A percentile compares a stretch with the other conserved stretches of the same genome.
These are phyloP conservation scores for Nepenthes gracilis DNA, from an alignment of 148 eudicot species.

Conservation along the genomic window DNA sequence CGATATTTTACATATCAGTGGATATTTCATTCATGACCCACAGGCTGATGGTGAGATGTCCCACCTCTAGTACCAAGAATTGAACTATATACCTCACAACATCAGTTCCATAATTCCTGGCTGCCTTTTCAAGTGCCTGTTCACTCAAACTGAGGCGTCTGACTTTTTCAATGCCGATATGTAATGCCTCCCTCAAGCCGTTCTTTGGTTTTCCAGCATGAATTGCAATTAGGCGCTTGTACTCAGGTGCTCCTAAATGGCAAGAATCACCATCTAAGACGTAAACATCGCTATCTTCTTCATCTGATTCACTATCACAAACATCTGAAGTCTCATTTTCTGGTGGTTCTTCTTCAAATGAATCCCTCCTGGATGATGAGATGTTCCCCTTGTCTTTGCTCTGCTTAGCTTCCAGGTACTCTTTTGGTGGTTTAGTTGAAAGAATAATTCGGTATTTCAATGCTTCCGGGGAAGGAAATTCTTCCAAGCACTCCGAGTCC, in stretches of 20 bases:
- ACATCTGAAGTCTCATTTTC: conserved; percentile 17
- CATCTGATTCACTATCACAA: conserved; percentile 41
- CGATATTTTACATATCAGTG: no score
- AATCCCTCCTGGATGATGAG: conserved; percentile 24
- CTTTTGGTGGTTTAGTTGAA: conserved; percentile 81
- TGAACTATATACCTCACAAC: conserved; percentile 44
- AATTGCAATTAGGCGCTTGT: conserved; percentile 62
- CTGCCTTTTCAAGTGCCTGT: conserved; percentile 62
- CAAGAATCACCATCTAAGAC: conserved; percentile 4
- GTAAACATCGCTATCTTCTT: conserved; percentile 21
- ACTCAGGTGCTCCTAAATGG: conserved; percentile 29
- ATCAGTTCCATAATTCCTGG: conserved; percentile 42
- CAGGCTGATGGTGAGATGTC: no score
- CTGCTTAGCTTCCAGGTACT: conserved; percentile 51
- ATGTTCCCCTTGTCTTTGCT: conserved; percentile 22
- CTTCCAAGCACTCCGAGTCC: conserved; percentile 25
- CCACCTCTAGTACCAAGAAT: background rate
- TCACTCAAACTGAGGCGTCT: conserved; percentile 75
- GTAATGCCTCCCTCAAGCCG: conserved; percentile 43
- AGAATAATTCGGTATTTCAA: conserved; percentile 49
- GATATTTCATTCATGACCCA: no score
- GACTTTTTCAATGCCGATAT: conserved; percentile 22
- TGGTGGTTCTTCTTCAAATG: conserved; percentile 34
- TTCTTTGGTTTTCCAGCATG: conserved; percentile 70
- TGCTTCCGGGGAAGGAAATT: conserved; percentile 56